Evolutionary conservation across 805 yeast genomes (phyloP), one percentile per base, ranked within the genome.

Genomic region (Metschnikowia orientalis): DNA sequence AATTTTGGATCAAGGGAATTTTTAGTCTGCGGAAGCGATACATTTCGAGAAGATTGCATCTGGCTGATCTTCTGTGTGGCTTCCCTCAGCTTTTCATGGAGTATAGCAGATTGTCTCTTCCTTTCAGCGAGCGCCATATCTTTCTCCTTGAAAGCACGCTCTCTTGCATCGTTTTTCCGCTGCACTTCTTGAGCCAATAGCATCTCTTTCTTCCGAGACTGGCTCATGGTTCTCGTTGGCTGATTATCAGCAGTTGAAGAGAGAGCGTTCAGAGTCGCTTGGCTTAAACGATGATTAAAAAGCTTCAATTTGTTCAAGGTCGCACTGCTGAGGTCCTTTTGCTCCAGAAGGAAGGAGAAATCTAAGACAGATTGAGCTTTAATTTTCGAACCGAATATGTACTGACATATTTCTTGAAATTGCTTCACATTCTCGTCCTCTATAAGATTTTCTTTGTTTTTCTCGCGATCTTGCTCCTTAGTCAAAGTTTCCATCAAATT

Each of bases 1-100:
- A 45, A 27, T 34, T 56, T 53, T n/a, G 72, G 72, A 42, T 66
- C 72, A 24, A 66, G 53, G 4, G 68, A 59, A 1, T 56, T 37
- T 5, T 28, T 33, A 2, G 39, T 35, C 6, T 25, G 22, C 17
- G 43, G 45, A 2, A 42, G 35, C 6, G 48, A 44, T 13, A 34
- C 32, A 23, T 35, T 41, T 8, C 48, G 26, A 7, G 35, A 32
- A 4, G 45, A 35, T n/a, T 43, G 44, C 12, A 38, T 33, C 10
- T 41, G 39, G 7, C 35, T 35, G 9, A 49, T 36, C 40, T 48
- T 51, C 26, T 53, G 56, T 29, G 54, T 38, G 1, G 63, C 67
- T 26, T 50, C 48, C 22, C 36, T 53, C 48, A 58, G 67, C 23
- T 48, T 49, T 36, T 50, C 56, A 15, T 42, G 48, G 15, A 60